Evolutionary conservation across 2,329 filamentous ascomycete genomes (phyloP), one percentile per base, ranked within the genome.

Genomic region (Paracoccidioides lutzii): DNA sequence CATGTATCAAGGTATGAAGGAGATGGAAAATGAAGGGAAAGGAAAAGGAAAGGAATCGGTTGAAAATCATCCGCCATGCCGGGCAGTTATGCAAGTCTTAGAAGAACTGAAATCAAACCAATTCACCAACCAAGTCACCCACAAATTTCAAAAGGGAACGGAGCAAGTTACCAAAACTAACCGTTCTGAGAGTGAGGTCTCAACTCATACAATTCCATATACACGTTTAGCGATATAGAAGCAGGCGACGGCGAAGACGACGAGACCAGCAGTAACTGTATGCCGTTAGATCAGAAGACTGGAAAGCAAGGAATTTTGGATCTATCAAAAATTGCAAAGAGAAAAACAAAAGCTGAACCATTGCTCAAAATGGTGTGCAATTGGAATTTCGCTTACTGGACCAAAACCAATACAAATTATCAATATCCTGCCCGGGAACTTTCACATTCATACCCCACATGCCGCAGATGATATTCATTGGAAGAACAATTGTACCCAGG

Each of bases 391-490:
- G 63, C 69, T 55, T 69, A 76, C 73, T 77, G 14, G 77, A 82
- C 67, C 78, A 81, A 68, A 90, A 93, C 87, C 87, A 93, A 30
- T 74, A 76, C 53, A 91, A 72, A 64, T 86, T 86, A 61, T 94
- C 89, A 57, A 83, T 75, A 48, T 91, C 85, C 70, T 97, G 91
- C 1, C 93, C 93, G 0, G 93, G 93, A 0, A 98, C 93, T 77
- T 88, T 89, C 40, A 91, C 87, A 76, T 98, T 98, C 91, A 97
- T 97, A 53, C 91, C 93, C 90, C 91, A 98, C 65, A 97, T 83
- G 62, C 93, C 93, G 2, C 93, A 97, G 65, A 98, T 91, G 67
- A 98, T 95, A 69, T 98, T 98, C 90, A 98, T 95, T 9, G 93
- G 93, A 56, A 98, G 76, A 3, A 98, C 91, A 62, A 98, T 97